Percentiles rank a stretch among this genome's conserved stretches.
phyloP scores from a whole-genome alignment of 208 protist species.

The Vickermania ingenoplastis region DNA sequence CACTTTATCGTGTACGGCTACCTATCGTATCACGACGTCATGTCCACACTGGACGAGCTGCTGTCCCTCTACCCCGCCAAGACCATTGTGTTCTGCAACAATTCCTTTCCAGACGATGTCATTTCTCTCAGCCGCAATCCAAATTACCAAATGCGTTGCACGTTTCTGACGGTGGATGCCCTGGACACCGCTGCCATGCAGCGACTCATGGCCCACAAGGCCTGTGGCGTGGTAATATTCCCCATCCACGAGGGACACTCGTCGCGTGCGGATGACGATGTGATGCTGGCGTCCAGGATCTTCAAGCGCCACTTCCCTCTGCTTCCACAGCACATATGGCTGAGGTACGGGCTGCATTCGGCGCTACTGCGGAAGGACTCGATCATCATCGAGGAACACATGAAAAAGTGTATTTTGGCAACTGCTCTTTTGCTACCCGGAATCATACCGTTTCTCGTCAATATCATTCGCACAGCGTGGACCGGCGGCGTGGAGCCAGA shows the following conservation, averaged over 20 bases:
- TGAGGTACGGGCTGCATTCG: slow-evolving; percentile 69
- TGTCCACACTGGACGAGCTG: slow-evolving; percentile 79
- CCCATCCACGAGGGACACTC: slow-evolving; percentile 60
- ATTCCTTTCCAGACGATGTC: slow-evolving; percentile 49
- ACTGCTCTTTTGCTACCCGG: slow-evolving; percentile 70
- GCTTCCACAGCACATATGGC: slow-evolving; percentile 73
- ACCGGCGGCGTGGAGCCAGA: slow-evolving; percentile 33
- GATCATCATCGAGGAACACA: slow-evolving; percentile 65
- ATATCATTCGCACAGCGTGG: slow-evolving; percentile 67
- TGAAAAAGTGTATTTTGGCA: slow-evolving; percentile 79
- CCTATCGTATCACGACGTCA: slow-evolving; percentile 49
- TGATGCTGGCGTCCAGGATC: slow-evolving; percentile 74
- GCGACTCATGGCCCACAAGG: slow-evolving; percentile 56
- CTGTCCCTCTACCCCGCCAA: slow-evolving; percentile 79
- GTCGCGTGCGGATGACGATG: slow-evolving; percentile 68
- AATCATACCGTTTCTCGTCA: slow-evolving; percentile 78
- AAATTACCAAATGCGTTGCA: slow-evolving; percentile 67
- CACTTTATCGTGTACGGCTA: slow-evolving; percentile 83
- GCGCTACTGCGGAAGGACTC: slow-evolving; percentile 54
- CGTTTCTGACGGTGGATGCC: slow-evolving; percentile 51
- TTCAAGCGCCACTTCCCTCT: slow-evolving; percentile 60
- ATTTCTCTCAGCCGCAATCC: slow-evolving; percentile 60
- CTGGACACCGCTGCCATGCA: slow-evolving; percentile 47
- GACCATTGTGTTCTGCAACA: slow-evolving; percentile 81
- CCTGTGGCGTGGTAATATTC: slow-evolving; percentile 61